Evolutionary conservation across 2,329 filamentous ascomycete genomes (phyloP).

Genomic region (Fusarium albosuccineum): DNA sequence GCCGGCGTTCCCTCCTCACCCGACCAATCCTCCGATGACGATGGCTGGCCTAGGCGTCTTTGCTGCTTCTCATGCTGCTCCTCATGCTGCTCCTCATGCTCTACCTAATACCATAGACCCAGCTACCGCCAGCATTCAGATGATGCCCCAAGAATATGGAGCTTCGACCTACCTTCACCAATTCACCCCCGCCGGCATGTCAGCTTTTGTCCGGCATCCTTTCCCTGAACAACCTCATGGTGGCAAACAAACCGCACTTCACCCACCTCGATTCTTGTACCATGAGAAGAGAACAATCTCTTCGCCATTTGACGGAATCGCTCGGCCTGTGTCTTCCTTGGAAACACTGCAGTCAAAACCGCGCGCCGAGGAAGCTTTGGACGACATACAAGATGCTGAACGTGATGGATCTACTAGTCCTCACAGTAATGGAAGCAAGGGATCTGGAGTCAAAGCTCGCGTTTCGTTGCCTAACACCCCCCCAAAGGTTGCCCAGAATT

Average conservation of each 20-base stretch:
- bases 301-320: not conserved
- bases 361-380: constrained; percentile 45
- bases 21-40: constrained; percentile 6
- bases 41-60: constrained; percentile 1
- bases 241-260: constrained; percentile 6
- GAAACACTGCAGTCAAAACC: constrained; percentile 47
- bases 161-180: constrained; percentile 20
- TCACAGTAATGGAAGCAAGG: constrained; percentile 17
- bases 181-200: constrained; percentile 13
- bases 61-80: not conserved
- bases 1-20: constrained; percentile 16
- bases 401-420: constrained; percentile 7
- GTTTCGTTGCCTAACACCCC: constrained; percentile 41
- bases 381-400: constrained; percentile 12
- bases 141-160: constrained; percentile 5
- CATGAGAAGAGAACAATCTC: not conserved
- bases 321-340: not conserved
- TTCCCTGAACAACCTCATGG: constrained; percentile 3
- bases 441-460: constrained; percentile 27
- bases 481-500: constrained; percentile 4
- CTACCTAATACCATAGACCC: constrained; percentile 23
- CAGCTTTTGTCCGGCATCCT: constrained; percentile 13
- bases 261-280: constrained; percentile 8
- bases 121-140: constrained; percentile 13
- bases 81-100: constrained; percentile 6